Percentiles rank a stretch among this genome's conserved stretches.
Conservation (phyloP, 169 alveolate species). For the Babesia bovis region DNA sequence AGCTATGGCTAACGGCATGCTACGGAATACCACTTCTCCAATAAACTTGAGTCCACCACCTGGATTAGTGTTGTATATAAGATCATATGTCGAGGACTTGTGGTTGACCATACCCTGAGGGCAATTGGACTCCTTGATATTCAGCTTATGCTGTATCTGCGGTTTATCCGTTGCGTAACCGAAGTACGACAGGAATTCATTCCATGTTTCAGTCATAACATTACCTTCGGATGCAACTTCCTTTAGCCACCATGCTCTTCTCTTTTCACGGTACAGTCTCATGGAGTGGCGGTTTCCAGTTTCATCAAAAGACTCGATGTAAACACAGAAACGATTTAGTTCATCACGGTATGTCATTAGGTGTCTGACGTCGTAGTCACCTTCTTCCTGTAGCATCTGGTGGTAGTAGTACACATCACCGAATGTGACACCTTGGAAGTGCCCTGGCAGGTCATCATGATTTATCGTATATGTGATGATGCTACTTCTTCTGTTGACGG, state of each 20-base stretch:
- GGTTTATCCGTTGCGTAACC: neutral
- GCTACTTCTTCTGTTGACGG: slow-evolving; percentile 23
- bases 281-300: slow-evolving; percentile 22
- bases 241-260: slow-evolving; percentile 61
- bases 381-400: slow-evolving; percentile 35
- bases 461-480: slow-evolving; percentile 25
- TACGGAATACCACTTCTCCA: slow-evolving; percentile 36
- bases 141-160: slow-evolving; percentile 2
- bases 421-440: slow-evolving; percentile 15
- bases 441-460: neutral
- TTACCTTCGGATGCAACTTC: slow-evolving; percentile 14
- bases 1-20: slow-evolving; percentile 5
- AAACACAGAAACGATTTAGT: slow-evolving; percentile 24
- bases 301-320: slow-evolving; percentile 48
- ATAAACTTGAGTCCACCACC: neutral
- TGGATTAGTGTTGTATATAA: slow-evolving; percentile 20
- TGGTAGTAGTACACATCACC: slow-evolving; percentile 47
- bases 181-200: neutral
- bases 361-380: slow-evolving; percentile 18
- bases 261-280: slow-evolving; percentile 40
- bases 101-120: slow-evolving; percentile 27
- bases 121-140: slow-evolving; percentile 36
- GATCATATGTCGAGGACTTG: slow-evolving; percentile 13
- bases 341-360: slow-evolving; percentile 51
- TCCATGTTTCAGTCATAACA: slow-evolving; percentile 12